Percentiles rank a stretch among this genome's conserved stretches.
phyloP scores from a whole-genome alignment of 225 moss, liverwort and hornwort species.

The Bryum argenteum region DNA sequence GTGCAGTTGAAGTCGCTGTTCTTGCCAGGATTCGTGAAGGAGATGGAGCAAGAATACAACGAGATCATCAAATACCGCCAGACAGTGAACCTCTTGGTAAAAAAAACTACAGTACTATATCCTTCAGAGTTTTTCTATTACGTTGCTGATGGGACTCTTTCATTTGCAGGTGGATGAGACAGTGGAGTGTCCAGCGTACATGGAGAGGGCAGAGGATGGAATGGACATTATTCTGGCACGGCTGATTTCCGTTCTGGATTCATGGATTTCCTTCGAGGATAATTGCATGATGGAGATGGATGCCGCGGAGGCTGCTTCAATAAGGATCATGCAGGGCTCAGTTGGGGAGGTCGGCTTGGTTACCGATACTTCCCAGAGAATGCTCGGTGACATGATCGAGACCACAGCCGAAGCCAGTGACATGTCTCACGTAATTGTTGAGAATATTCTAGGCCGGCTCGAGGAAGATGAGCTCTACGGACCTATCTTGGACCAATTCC shows the following conservation, averaged over 20 bases:
- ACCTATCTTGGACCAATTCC: conserved; percentile 17
- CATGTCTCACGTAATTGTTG: neutral
- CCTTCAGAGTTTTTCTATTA: too few relatives aligned
- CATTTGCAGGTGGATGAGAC: conserved; percentile 49
- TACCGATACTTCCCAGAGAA: conserved; percentile 9
- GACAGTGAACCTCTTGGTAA: conserved; percentile 44
- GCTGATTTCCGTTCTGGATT: conserved; percentile 37
- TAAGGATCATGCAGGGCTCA: conserved; percentile 29
- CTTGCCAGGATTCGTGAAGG: conserved; percentile 36
- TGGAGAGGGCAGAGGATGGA: conserved; percentile 35
- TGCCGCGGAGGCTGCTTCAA: conserved; percentile 34
- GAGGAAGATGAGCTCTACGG: conserved; percentile 13
- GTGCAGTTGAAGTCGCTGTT: conserved; percentile 38
- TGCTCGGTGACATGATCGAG: conserved; percentile 22
- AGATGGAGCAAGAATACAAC: conserved; percentile 37
- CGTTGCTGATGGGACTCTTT: neutral
- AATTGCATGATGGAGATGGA: conserved; percentile 46
- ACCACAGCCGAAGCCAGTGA: conserved; percentile 16
- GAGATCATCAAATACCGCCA: conserved; percentile 50
- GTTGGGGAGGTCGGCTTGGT: conserved; percentile 42
- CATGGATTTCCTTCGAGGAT: conserved; percentile 56
- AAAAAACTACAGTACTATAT: too few relatives aligned
- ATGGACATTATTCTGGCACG: conserved; percentile 39
- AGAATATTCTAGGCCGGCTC: conserved; percentile 1
- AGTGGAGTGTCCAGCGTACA: conserved; percentile 39